Evolutionary conservation across 805 yeast species (phyloP).

Genomic region (Kodamaea leandrae): DNA sequence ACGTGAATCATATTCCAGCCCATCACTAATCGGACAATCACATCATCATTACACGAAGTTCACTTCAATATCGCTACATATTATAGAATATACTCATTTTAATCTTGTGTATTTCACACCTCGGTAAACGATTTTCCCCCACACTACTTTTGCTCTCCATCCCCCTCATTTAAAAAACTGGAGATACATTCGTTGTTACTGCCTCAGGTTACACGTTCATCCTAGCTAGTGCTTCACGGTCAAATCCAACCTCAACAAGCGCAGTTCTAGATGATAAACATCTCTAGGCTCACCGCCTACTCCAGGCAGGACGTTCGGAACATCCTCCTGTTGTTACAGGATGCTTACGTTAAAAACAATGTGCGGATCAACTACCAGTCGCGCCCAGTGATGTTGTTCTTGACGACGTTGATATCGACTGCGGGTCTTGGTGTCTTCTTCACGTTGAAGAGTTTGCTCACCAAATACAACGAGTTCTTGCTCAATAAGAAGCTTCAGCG

Average conservation of each 20-base stretch:
- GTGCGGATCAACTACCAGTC: constrained; percentile 40
- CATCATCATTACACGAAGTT: too few relatives aligned
- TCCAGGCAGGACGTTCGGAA: constrained; percentile 34
- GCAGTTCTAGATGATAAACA: constrained; percentile 39
- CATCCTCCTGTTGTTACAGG: constrained; percentile 32
- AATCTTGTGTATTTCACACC: too few relatives aligned
- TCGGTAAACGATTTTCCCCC: constrained; percentile 2
- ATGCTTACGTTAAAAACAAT: constrained; percentile 36
- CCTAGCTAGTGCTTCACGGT: too few relatives aligned
- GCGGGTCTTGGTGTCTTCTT: constrained; percentile 39
- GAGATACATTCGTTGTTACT: background rate
- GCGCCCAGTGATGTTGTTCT: constrained; percentile 41
- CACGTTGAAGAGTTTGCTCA: constrained; percentile 27
- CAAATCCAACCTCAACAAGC: too few relatives aligned
- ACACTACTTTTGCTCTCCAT: background rate
- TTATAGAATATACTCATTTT: too few relatives aligned
- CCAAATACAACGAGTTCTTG: constrained; percentile 30
- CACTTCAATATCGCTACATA: background rate
- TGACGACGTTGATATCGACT: constrained; percentile 39
- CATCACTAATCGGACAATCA: too few relatives aligned
- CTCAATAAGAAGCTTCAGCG: constrained; percentile 25
- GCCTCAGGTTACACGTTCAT: too few relatives aligned
- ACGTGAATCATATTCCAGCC: too few relatives aligned
- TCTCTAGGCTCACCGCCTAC: constrained; percentile 34
- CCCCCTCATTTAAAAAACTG: constrained; percentile 1